Evolutionary conservation across 768 basidiomycete genomes (phyloP), one percentile per base, ranked within the genome.

Genomic region (Harrya chromipes): DNA sequence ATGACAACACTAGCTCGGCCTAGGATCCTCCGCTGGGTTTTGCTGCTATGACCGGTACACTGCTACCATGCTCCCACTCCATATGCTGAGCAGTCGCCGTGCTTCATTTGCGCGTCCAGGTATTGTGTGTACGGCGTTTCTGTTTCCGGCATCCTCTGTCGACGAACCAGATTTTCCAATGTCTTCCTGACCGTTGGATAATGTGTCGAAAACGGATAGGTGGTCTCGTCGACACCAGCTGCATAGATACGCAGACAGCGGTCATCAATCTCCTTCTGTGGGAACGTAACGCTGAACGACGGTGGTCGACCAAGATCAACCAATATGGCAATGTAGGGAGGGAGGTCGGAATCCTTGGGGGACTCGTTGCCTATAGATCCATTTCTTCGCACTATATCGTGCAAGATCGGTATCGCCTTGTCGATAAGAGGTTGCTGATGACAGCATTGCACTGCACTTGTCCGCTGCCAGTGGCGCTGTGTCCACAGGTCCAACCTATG

Each of bases 401-500:
- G 5, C n/a, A 59, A 48, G 2, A 61, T 52, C 1, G 54, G 50
- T 11, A 50, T 52, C 4, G 54, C 38, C 26, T 63, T 49, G 39
- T 58, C 46, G 20, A 61, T 27, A 3, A 11, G 26, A 5, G 40
- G 51, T 29, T 54, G 62, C 19, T 35, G 39, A 14, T 46, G 50
- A 31, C 43, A 49, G 23, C 62, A 56, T 23, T 58, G 62, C n/a
- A 56, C 41, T 7, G 36, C 61, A 21, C 53, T 48, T 6, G 62
- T 64, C 21, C 53, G 42, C 21, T 55, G 49, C 47, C 46, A 53
- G 23, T 29, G 29, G 11, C 29, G 29, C 12, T 29, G 29, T 29
- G 29, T 29, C 29, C 29, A 29, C 29, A 29, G 29, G 6, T 33
- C 12, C 47, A 55, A 21, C 6, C 52, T 38, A 35, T 14, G 10